Base-by-base conservation (phyloP, 75 land plant genomes). In the Ceratopteris richardii region DNA sequence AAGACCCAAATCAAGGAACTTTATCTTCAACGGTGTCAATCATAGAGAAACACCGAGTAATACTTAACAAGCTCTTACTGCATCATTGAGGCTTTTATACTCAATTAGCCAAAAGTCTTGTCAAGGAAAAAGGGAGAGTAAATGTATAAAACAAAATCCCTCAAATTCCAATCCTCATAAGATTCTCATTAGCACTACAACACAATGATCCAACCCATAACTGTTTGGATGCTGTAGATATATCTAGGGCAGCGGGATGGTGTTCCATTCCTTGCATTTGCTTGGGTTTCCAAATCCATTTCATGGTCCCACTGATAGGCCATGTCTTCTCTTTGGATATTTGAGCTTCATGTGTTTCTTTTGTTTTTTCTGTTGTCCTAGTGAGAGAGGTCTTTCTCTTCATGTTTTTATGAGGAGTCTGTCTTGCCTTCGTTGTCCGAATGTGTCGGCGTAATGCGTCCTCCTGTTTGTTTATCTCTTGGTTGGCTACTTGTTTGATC, bases 191-290 rank as follows among this genome's bases (percentile, higher is more conserved):
- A 9, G 66, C 83, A 62, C 73, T 77, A 44, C 63, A 68, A 27
- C 77, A 74, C 41, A 81, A 57, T 44, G 80, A 81, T 18, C 87
- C 83, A 48, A 94, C 48, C 96, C 82, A 94, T 0, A 94, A 77
- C 31, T 79, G 80, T 41, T 79, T 75, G 37, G 96, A 86, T 66
- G 98, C 95, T 39, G 85, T 66, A 58, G 69, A 80, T 26, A 94
- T 76, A 69, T 79, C 85, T 83, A 85, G 77, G 30, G 91, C 73
- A 33, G 75, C 66, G 10, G 80, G 76, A 62, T 87, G n/a, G n/a
- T n/a, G n/a, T n/a, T n/a, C n/a, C n/a, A n/a, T n/a, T n/a, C n/a
- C n/a, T n/a, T n/a, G n/a, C n/a, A n/a, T n/a, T n/a, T n/a, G n/a
- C n/a, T n/a, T n/a, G n/a, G n/a, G n/a, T n/a, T n/a, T n/a, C n/a